Evolutionary conservation across 2,329 filamentous ascomycete species (phyloP).

Genomic region (Trichophyton simii): DNA sequence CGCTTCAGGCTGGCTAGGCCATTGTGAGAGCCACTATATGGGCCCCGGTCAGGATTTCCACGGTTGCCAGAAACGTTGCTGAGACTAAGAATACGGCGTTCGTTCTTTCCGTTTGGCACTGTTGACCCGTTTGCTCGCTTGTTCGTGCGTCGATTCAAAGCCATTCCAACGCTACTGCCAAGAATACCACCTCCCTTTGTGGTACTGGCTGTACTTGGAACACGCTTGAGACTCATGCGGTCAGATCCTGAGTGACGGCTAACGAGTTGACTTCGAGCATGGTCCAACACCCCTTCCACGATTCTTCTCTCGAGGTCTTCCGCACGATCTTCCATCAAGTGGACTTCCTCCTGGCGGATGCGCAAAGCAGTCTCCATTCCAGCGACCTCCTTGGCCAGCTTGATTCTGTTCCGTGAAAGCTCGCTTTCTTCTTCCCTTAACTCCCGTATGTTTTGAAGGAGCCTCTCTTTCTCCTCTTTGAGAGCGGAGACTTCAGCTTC

Average conservation of each 20-base stretch:
- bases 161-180: slow-evolving; percentile 34
- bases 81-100: slow-evolving; percentile 67
- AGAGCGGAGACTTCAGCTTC: slow-evolving; percentile 41
- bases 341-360: slow-evolving; percentile 79
- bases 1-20: slow-evolving; percentile 51
- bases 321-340: slow-evolving; percentile 78
- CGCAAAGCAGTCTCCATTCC: slow-evolving; percentile 81
- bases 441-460: slow-evolving; percentile 43
- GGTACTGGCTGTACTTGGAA: slow-evolving; percentile 35
- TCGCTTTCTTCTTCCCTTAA: slow-evolving; percentile 47
- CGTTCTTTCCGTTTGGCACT: slow-evolving; percentile 38
- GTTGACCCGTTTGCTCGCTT: slow-evolving; percentile 30
- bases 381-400: slow-evolving; percentile 72
- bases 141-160: slow-evolving; percentile 41
- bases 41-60: slow-evolving; percentile 22
- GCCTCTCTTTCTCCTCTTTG: slow-evolving; percentile 49
- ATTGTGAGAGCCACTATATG: slow-evolving; percentile 24
- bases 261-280: slow-evolving; percentile 71
- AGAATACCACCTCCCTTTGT: slow-evolving; percentile 29
- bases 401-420: slow-evolving; percentile 63
- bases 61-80: slow-evolving; percentile 76
- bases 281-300: slow-evolving; percentile 88
- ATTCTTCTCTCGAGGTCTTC: slow-evolving; percentile 85
- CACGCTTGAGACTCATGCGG: slow-evolving; percentile 41
- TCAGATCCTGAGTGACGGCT: slow-evolving; percentile 50